phyloP scores from a whole-genome alignment of 1,139 yeast genomes.

The Lodderomyces beijingensis region DNA sequence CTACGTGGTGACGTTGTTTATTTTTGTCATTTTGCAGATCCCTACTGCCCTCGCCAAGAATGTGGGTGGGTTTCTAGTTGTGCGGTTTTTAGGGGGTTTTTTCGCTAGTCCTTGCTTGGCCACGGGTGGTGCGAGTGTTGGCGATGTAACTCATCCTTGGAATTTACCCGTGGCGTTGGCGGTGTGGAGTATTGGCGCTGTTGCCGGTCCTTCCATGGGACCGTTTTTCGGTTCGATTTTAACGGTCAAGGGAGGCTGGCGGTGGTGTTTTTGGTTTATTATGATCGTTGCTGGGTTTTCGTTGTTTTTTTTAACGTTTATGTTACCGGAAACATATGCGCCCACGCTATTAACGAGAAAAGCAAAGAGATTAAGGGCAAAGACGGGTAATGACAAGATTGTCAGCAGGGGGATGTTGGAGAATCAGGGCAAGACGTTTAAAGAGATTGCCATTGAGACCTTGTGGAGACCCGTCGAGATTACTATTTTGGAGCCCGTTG shows the following conservation, averaged over 20 bases:
- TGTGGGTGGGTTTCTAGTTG: conserved; percentile 27
- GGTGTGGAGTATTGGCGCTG: conserved; percentile 32
- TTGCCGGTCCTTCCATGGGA: conserved; percentile 35
- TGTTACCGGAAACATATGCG: conserved; percentile 33
- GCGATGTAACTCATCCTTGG: conserved; percentile 23
- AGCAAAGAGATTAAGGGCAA: conserved; percentile 31
- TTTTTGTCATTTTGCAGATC: conserved; percentile 31
- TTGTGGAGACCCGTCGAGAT: conserved; percentile 49
- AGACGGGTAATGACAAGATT: conserved; percentile 30
- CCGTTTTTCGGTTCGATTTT: conserved; percentile 34
- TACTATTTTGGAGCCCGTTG: conserved; percentile 40
- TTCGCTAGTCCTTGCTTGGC: conserved; percentile 33
- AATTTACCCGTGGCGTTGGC: conserved; percentile 32
- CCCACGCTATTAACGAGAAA: conserved; percentile 33
- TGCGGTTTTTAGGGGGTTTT: conserved; percentile 30
- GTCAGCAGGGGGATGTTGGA: conserved; percentile 28
- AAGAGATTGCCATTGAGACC: conserved; percentile 30
- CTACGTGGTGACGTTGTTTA: conserved; percentile 26
- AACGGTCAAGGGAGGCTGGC: conserved; percentile 21
- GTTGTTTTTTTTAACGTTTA: conserved; percentile 21
- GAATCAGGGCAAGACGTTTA: conserved; percentile 15
- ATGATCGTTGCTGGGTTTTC: conserved; percentile 26
- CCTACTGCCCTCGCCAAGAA: conserved; percentile 28
- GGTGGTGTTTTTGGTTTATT: conserved; percentile 41
- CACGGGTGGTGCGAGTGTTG: conserved; percentile 33